A percentile compares a stretch with the other conserved stretches of the same genome.
Conservation (phyloP, 345 rosid genomes). For the Gossypium longicalyx region DNA sequence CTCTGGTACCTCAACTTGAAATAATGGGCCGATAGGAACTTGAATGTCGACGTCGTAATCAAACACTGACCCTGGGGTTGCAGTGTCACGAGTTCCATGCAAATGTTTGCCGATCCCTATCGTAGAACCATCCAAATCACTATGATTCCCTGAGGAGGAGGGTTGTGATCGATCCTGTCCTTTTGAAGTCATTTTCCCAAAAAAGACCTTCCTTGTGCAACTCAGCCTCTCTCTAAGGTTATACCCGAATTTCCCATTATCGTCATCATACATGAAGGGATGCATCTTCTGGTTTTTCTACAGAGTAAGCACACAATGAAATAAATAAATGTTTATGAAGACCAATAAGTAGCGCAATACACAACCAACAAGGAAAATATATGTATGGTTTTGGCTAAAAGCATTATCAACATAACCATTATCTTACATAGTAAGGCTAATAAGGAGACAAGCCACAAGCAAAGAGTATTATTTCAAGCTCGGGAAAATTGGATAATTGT, state of each 20-base stretch:
- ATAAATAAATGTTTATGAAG: background rate
- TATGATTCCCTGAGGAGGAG: conserved; percentile 21
- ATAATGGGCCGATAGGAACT: conserved; percentile 53
- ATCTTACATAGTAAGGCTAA: too few species aligned
- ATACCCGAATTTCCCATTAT: conserved; percentile 55
- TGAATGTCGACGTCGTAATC: conserved; percentile 30
- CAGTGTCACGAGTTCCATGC: conserved; percentile 19
- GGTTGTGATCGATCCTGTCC: conserved; percentile 27
- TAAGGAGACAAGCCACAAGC: too few species aligned
- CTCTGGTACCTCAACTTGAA: conserved; percentile 72
- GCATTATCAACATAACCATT: too few species aligned
- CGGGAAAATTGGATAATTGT: too few species aligned
- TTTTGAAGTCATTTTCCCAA: conserved; percentile 20
- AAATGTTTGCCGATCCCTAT: conserved; percentile 9
- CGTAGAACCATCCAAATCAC: conserved; percentile 19
- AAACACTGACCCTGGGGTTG: conserved; percentile 28
- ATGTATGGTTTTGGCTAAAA: background rate
- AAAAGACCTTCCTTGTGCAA: conserved; percentile 24
- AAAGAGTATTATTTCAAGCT: too few species aligned
- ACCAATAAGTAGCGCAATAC: background rate
- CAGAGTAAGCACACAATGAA: conserved; percentile 15
- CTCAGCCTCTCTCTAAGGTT: conserved; percentile 64
- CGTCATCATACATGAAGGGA: conserved; percentile 74
- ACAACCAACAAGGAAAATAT: background rate
- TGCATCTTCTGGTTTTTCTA: conserved; percentile 77